These are phyloP conservation scores for Fonticula alba DNA, from an alignment of 78 protist genomes.

Conservation along the genomic window DNA sequence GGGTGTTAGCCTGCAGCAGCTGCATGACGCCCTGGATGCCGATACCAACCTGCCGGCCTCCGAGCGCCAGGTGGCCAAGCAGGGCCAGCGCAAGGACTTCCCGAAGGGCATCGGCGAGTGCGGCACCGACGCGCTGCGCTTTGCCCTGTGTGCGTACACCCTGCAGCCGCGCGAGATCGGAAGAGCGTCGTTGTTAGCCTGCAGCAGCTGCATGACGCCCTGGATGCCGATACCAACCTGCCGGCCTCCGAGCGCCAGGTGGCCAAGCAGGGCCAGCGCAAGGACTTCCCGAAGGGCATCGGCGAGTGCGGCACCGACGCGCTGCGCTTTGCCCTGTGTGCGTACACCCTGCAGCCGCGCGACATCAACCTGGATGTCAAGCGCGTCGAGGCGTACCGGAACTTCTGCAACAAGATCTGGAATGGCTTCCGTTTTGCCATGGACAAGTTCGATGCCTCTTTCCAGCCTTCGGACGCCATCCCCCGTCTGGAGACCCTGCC, in stretches of 20 bases:
- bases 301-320: slow-evolving; percentile 77
- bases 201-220: not conserved
- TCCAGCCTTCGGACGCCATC: not conserved
- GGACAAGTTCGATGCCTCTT: not conserved
- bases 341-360: slow-evolving; percentile 20
- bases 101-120: slow-evolving; percentile 64
- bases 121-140: slow-evolving; percentile 79
- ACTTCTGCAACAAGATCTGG: slow-evolving; percentile 83
- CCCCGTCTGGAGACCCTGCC: not conserved
- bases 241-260: not conserved
- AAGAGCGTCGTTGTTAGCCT: too few species aligned
- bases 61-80: not conserved
- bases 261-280: not conserved
- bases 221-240: not conserved
- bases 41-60: not conserved
- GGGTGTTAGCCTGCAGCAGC: slow-evolving; percentile 16
- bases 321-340: slow-evolving; percentile 48
- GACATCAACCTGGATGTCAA: slow-evolving; percentile 48
- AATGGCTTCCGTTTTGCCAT: slow-evolving; percentile 35
- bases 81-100: slow-evolving; percentile 27
- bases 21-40: not conserved
- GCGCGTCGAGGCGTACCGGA: slow-evolving; percentile 36
- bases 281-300: slow-evolving; percentile 67
- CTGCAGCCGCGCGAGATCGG: slow-evolving; percentile 27
- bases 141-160: slow-evolving; percentile 34